These are phyloP conservation scores for Thermochaetoides thermophila DNA, from an alignment of 495 filamentous ascomycete genomes.

Conservation along the genomic window DNA sequence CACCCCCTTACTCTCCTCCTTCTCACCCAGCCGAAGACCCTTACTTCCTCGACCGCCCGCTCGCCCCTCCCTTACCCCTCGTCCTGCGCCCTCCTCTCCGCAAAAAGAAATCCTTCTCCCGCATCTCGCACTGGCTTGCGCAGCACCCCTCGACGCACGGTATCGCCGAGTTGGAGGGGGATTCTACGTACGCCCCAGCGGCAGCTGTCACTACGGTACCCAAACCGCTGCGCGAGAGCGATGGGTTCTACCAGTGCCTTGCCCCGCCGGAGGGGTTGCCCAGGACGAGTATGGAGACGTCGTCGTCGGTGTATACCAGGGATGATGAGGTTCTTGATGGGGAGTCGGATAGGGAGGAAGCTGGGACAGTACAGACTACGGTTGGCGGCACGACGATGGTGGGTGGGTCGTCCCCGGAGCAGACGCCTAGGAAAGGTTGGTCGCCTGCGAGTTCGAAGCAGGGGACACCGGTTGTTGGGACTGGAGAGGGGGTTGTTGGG, in stretches of 20 bases:
- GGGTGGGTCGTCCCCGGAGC: slow-evolving; percentile 14
- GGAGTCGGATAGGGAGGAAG: slow-evolving; percentile 3
- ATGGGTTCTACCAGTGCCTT: slow-evolving; percentile 40
- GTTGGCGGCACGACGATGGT: too few relatives aligned
- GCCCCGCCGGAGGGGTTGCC: slow-evolving; percentile 17
- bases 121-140: slow-evolving; percentile 42
- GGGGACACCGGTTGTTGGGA: slow-evolving; percentile 13
- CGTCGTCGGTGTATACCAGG: slow-evolving; percentile 27
- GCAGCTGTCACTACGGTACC: slow-evolving; percentile 32
- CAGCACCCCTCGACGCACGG: slow-evolving; percentile 14
- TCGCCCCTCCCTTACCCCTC: slow-evolving; percentile 38
- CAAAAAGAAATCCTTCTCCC: slow-evolving; percentile 44
- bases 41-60: slow-evolving; percentile 18
- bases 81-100: slow-evolving; percentile 34
- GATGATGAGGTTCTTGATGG: slow-evolving; percentile 4
- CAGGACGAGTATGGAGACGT: slow-evolving; percentile 25
- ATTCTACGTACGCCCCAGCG: background rate
- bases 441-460: too few relatives aligned
- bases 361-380: slow-evolving; percentile 23
- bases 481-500: slow-evolving; percentile 15
- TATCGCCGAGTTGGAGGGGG: slow-evolving; percentile 3
- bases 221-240: slow-evolving; percentile 27
- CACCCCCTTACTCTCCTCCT: background rate
- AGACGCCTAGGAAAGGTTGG: slow-evolving; percentile 11
- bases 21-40: background rate